Conservation (phyloP, 768 basidiomycete genomes). For the Lentinula raphanica region DNA sequence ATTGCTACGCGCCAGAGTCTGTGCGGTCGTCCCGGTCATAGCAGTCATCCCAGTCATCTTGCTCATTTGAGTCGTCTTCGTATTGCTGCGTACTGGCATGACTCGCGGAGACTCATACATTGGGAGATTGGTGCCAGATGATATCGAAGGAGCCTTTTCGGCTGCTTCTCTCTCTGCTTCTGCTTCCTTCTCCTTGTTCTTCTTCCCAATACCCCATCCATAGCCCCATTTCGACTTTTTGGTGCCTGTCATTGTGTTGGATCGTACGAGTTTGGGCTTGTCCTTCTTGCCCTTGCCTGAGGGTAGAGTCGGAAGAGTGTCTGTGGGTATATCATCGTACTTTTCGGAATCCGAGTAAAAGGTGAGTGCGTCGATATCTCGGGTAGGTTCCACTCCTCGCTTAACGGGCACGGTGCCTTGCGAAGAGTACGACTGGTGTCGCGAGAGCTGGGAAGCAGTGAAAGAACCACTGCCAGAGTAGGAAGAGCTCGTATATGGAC, state of each 20-base stretch:
- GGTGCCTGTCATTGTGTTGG: constrained; percentile 53
- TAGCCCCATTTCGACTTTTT: constrained; percentile 67
- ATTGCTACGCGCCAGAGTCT: constrained; percentile 8
- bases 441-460: constrained; percentile 19
- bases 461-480: constrained; percentile 21
- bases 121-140: neutral
- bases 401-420: constrained; percentile 36
- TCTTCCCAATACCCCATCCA: constrained; percentile 63
- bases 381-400: neutral
- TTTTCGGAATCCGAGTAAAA: constrained; percentile 60
- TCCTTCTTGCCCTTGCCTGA: constrained; percentile 27
- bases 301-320: constrained; percentile 13
- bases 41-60: constrained; percentile 29
- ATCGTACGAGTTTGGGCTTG: constrained; percentile 38
- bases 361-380: constrained; percentile 39
- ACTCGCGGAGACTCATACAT: constrained; percentile 34
- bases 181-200: constrained; percentile 37
- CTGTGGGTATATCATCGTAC: constrained; percentile 43
- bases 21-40: constrained; percentile 9
- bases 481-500: constrained; percentile 15
- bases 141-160: constrained; percentile 7
- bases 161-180: constrained; percentile 25
- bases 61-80: constrained; percentile 35
- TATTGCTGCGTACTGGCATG: constrained; percentile 30
- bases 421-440: constrained; percentile 40